Conservation (phyloP, 306 rosid species). For the Acacia crassicarpa region DNA sequence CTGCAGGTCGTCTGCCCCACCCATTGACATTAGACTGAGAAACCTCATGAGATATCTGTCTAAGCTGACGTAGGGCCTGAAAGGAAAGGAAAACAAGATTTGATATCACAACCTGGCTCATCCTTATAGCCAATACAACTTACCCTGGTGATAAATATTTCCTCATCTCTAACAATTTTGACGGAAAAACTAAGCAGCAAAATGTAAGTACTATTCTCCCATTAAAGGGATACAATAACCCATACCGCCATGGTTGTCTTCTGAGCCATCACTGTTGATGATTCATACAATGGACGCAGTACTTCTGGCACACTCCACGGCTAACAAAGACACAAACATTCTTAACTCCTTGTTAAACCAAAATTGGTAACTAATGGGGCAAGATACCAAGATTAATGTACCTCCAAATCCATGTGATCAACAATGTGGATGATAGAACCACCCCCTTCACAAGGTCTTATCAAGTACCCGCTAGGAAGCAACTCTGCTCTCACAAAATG, state of each 20-base stretch:
- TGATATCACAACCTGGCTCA: background rate
- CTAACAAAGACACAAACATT: slow-evolving; percentile 20
- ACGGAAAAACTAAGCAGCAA: background rate
- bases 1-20: slow-evolving; percentile 11
- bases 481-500: slow-evolving; percentile 75
- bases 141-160: slow-evolving; percentile 4
- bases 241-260: slow-evolving; percentile 71
- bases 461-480: slow-evolving; percentile 87
- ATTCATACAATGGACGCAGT: slow-evolving; percentile 80
- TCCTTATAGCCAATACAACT: background rate
- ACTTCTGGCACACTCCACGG: slow-evolving; percentile 83
- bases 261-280: slow-evolving; percentile 82
- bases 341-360: slow-evolving; percentile 11
- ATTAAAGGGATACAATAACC: background rate
- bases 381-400: slow-evolving; percentile 8
- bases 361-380: slow-evolving; percentile 8
- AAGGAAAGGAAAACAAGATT: background rate
- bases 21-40: slow-evolving; percentile 9
- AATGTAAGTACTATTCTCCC: background rate
- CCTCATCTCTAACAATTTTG: background rate
- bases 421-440: slow-evolving; percentile 88
- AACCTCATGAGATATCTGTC: slow-evolving; percentile 18
- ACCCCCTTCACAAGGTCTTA: slow-evolving; percentile 87
- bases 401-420: slow-evolving; percentile 81
- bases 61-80: slow-evolving; percentile 16